Evolutionary conservation across 768 basidiomycete genomes (phyloP).

Genomic region (Tulasnella sp.): DNA sequence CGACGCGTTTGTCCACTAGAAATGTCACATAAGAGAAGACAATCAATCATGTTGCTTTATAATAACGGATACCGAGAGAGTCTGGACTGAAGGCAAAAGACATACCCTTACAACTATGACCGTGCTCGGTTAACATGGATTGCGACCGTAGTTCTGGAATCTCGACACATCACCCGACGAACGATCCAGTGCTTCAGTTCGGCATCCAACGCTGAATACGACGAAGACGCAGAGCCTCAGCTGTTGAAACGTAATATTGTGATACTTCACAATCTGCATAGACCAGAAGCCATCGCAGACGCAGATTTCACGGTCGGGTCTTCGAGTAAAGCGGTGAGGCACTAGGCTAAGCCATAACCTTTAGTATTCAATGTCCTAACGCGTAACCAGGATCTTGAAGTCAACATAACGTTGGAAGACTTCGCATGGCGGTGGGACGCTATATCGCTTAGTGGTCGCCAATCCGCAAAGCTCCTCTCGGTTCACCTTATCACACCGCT

Average conservation of each 20-base stretch:
- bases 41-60: slow-evolving; percentile 12
- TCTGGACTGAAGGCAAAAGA: slow-evolving; percentile 11
- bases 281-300: not conserved
- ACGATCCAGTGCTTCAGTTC: not conserved
- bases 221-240: not conserved
- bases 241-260: not conserved
- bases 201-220: not conserved
- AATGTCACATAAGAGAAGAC: not conserved
- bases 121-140: not conserved
- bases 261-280: slow-evolving; percentile 1
- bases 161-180: slow-evolving; percentile 8
- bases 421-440: slow-evolving; percentile 11
- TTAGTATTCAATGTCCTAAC: not conserved
- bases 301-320: not conserved
- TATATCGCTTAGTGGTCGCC: not conserved
- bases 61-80: slow-evolving; percentile 13
- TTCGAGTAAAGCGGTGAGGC: not conserved
- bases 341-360: not conserved
- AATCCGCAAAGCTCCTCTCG: slow-evolving; percentile 5
- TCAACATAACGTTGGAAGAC: not conserved
- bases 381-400: slow-evolving; percentile 5
- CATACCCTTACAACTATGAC: not conserved
- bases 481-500: slow-evolving; percentile 9
- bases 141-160: not conserved
- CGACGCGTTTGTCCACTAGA: not conserved